A percentile compares a stretch with the other conserved stretches of the same genome.
phyloP scores from a whole-genome alignment of 306 rosid genomes.

The Quercus robur region DNA sequence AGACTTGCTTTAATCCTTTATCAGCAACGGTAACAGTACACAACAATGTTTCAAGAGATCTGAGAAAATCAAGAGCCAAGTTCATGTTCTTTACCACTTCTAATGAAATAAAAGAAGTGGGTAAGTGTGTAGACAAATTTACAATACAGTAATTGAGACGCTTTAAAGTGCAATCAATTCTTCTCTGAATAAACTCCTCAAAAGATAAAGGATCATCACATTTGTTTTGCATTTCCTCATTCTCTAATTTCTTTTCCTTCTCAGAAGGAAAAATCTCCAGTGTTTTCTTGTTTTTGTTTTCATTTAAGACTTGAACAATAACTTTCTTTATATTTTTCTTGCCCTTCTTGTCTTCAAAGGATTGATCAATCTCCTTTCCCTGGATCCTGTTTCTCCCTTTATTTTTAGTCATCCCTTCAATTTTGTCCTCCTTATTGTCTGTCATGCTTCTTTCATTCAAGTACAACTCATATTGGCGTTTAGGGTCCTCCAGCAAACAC shows the following conservation, averaged over 20 bases:
- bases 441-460: neutral
- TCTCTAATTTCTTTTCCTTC: neutral
- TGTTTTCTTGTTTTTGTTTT: too few relatives aligned
- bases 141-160: conserved; percentile 5
- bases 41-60: conserved; percentile 14
- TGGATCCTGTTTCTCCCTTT: neutral
- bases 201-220: conserved; percentile 8
- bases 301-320: too few relatives aligned
- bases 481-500: conserved; percentile 21
- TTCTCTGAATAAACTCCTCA: conserved; percentile 21
- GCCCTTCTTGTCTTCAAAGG: neutral
- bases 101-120: conserved; percentile 35
- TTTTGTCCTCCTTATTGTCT: neutral
- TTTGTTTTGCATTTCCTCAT: neutral
- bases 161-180: neutral
- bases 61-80: conserved; percentile 26
- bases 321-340: too few relatives aligned
- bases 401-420: neutral
- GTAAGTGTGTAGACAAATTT: conserved; percentile 38
- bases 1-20: too few relatives aligned
- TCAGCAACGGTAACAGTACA: neutral
- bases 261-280: neutral
- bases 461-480: conserved; percentile 24
- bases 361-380: neutral
- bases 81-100: conserved; percentile 21